phyloP scores from a whole-genome alignment of 306 rosid genomes.

The Citrullus mucosospermus region DNA sequence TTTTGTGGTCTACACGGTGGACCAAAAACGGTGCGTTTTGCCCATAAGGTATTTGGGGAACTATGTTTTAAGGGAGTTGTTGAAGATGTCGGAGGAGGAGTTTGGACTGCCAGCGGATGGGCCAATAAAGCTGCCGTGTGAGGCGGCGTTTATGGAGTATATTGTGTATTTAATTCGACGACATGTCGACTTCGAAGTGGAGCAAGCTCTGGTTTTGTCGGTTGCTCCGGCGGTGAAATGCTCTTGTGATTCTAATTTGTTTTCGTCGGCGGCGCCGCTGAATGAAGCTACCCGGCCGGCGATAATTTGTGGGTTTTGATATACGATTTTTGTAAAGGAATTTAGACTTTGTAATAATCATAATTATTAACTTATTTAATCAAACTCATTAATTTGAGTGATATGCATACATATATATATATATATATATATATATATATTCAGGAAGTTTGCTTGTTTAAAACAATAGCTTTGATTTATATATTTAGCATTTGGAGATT shows the following conservation, averaged over 20 bases:
- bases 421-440: too few species aligned
- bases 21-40: constrained; percentile 12
- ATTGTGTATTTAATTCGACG: constrained; percentile 15
- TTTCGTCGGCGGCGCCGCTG: neutral
- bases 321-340: neutral
- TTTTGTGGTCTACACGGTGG: constrained; percentile 18
- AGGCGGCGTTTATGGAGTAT: constrained; percentile 18
- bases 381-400: neutral
- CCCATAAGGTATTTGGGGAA: constrained; percentile 14
- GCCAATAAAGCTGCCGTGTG: constrained; percentile 27
- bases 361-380: neutral
- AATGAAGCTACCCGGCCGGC: neutral
- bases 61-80: constrained; percentile 10
- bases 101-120: constrained; percentile 19
- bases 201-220: constrained; percentile 10
- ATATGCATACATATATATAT: too few species aligned
- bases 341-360: neutral
- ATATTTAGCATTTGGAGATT: too few species aligned
- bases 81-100: constrained; percentile 18
- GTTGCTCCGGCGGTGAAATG: neutral
- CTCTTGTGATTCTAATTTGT: neutral
- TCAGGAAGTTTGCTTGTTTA: too few species aligned
- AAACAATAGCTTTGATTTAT: too few species aligned
- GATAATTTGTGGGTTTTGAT: neutral
- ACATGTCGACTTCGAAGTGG: constrained; percentile 8